These are phyloP conservation scores for Nothophaeocryptopus gaeumannii DNA, from an alignment of 2,329 filamentous ascomycete species.

Conservation along the genomic window DNA sequence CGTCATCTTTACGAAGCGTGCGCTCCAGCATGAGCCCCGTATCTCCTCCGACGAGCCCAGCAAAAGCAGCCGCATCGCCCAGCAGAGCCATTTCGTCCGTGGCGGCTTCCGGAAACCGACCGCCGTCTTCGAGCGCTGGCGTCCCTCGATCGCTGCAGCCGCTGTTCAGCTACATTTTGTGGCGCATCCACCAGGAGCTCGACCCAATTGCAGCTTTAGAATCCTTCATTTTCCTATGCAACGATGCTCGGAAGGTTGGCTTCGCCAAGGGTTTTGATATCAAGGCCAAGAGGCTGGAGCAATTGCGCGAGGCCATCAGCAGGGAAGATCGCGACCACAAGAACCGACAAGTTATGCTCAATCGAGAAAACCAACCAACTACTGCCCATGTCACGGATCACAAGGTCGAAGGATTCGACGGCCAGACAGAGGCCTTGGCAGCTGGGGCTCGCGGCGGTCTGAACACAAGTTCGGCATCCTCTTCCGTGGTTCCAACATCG, in stretches of 20 bases:
- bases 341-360: slow-evolving; percentile 33
- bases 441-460: too few relatives aligned
- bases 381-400: not conserved
- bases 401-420: not conserved
- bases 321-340: slow-evolving; percentile 50
- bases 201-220: slow-evolving; percentile 48
- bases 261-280: slow-evolving; percentile 52
- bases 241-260: slow-evolving; percentile 46
- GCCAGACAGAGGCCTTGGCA: slow-evolving; percentile 1
- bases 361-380: slow-evolving; percentile 23
- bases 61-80: slow-evolving; percentile 27
- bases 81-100: slow-evolving; percentile 18
- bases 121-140: slow-evolving; percentile 28
- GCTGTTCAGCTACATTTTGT: slow-evolving; percentile 52
- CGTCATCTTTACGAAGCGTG: slow-evolving; percentile 40
- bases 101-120: slow-evolving; percentile 6
- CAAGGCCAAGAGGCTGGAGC: slow-evolving; percentile 49
- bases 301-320: slow-evolving; percentile 48
- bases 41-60: slow-evolving; percentile 33
- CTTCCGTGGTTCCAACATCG: slow-evolving; percentile 31
- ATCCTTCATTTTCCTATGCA: slow-evolving; percentile 52
- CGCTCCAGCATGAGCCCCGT: slow-evolving; percentile 35
- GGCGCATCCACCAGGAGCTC: slow-evolving; percentile 50
- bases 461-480: too few relatives aligned
- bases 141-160: slow-evolving; percentile 44